A percentile compares a stretch with the other conserved stretches of the same genome.
Conservation (phyloP, 2,329 filamentous ascomycete genomes). For the Botrytis paeoniae region DNA sequence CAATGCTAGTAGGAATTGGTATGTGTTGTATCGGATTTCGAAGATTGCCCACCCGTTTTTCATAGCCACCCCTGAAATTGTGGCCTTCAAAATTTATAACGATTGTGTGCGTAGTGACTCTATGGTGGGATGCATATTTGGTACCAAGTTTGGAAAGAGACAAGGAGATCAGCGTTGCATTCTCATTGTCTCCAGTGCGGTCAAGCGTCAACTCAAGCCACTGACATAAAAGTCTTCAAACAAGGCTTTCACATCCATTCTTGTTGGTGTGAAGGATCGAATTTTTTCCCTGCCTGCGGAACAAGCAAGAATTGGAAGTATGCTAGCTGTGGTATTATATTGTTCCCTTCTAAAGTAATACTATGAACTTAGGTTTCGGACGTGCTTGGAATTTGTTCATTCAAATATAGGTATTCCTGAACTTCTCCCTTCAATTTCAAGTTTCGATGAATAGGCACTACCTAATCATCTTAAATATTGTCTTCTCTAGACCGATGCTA, state of each 20-base stretch:
- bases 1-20: neutral
- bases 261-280: neutral
- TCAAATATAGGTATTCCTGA: too few species aligned
- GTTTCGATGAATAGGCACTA: neutral
- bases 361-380: neutral
- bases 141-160: neutral
- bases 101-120: neutral
- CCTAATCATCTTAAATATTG: neutral
- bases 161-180: neutral
- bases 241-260: neutral
- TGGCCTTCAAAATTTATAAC: neutral
- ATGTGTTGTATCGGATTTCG: neutral
- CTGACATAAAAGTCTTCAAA: neutral
- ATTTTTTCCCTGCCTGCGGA: too few species aligned
- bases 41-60: neutral
- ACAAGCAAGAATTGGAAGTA: neutral
- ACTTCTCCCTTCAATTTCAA: neutral
- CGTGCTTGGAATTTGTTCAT: neutral
- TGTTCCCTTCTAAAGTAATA: neutral
- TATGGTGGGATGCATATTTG: neutral
- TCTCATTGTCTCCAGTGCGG: too few species aligned
- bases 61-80: neutral
- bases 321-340: neutral
- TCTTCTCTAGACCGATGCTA: neutral
- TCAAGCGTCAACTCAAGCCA: neutral